Base-by-base conservation (phyloP, 306 rosid genomes). In the Quercus glauca region DNA sequence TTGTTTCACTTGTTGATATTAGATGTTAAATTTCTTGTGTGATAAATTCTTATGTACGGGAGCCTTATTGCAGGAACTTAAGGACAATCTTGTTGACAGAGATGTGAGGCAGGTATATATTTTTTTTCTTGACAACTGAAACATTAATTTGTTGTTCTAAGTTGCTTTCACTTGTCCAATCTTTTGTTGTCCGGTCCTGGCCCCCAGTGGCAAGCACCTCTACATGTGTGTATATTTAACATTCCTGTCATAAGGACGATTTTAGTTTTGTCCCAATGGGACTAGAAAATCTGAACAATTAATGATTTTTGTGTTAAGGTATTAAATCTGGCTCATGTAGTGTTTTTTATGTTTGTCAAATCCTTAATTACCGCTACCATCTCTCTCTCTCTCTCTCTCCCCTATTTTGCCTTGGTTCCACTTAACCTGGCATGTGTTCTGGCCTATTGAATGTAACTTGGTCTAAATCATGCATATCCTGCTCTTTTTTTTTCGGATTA, bases 101-200 rank as follows among this genome's bases (percentile, higher is more conserved):
- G 99, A 96, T 72, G 99, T 93, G 83, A 90, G 98, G 78, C 86
- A 91, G 98, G 99, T 94, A 75, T 4, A 0, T 29, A 71, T 65
- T 41, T 23, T 29, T 49, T 52, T 76, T 67, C 52, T 35, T 35
- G n/a, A 31, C 51, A 9, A 19, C 52, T 35, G 15, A 67, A 67
- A 67, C 72, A 19, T 69, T 17, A 5, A 49, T 55, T n/a, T 33
- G 23, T 41, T 57, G 3, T 55, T 29, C 33, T 17, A 21, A 2
- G 43, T 9, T 11, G 45, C 11, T 15, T 25, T 23, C 6, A 23
- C 4, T 1, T 76, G 45, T 60, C 17, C 4, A 8, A 60, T 37
- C 55, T 13, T 60, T 41, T 33, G 43, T 41, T 21, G 45, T 33
- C 55, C 8, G 41, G 49, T 33, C 26, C 51, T 37, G 53, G 5